Percentiles rank a stretch among this genome's conserved stretches.
Conservation (phyloP, 2,329 filamentous ascomycete genomes). For the Alternaria conjuncta region DNA sequence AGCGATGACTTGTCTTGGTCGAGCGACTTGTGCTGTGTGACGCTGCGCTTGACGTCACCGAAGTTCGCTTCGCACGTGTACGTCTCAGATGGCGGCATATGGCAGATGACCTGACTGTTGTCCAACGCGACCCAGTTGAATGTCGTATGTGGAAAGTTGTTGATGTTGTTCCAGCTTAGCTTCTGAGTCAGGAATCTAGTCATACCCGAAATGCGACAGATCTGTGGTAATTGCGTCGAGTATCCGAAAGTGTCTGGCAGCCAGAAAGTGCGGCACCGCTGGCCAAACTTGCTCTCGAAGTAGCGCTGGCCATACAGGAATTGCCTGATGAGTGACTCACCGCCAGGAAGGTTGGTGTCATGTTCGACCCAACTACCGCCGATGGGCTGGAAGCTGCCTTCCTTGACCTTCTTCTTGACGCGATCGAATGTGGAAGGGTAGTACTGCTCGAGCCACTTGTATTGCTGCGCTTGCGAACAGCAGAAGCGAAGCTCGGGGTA, state of each 20-base stretch:
- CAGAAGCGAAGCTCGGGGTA: slow-evolving; percentile 94
- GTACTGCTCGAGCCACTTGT: slow-evolving; percentile 91
- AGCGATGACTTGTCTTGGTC: slow-evolving; percentile 90
- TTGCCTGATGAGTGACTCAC: slow-evolving; percentile 90
- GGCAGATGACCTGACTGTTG: slow-evolving; percentile 94
- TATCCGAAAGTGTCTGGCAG: slow-evolving; percentile 98
- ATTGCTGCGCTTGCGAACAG: slow-evolving; percentile 94
- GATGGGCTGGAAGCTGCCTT: slow-evolving; percentile 91
- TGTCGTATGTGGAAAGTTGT: slow-evolving; percentile 97
- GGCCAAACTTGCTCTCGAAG: slow-evolving; percentile 91
- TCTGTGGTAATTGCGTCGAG: slow-evolving; percentile 89
- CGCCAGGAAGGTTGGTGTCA: slow-evolving; percentile 95
- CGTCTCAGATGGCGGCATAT: slow-evolving; percentile 95
- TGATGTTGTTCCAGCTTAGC: slow-evolving; percentile 99
- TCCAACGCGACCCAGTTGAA: slow-evolving; percentile 99
- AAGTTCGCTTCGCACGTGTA: slow-evolving; percentile 96
- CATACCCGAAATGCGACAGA: slow-evolving; percentile 95
- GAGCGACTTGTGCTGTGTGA: slow-evolving; percentile 93
- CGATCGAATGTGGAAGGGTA: slow-evolving; percentile 90
- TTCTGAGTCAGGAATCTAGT: slow-evolving; percentile 97
- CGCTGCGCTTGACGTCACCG: slow-evolving; percentile 87
- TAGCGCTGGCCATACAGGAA: slow-evolving; percentile 95
- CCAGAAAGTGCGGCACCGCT: slow-evolving; percentile 92
- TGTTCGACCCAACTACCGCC: slow-evolving; percentile 99
- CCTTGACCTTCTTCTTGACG: slow-evolving; percentile 88